Evolutionary conservation across 331 rosid genomes (phyloP).

Genomic region (Malus hybrid): DNA sequence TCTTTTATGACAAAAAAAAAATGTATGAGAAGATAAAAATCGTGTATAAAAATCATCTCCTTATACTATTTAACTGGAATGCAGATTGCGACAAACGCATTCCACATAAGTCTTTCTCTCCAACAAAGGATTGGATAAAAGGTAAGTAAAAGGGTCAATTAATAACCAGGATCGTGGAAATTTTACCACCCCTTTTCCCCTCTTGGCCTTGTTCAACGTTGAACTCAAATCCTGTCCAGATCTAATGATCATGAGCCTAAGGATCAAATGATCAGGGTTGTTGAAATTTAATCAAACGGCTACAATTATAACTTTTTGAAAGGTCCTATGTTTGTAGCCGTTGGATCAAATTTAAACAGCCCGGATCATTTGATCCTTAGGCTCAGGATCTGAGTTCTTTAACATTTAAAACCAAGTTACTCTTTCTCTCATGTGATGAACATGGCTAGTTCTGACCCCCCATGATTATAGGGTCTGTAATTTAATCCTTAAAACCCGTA

Average conservation of each 20-base stretch:
- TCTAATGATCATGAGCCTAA: too few relatives aligned
- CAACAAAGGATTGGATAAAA: not conserved
- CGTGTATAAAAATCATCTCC: too few relatives aligned
- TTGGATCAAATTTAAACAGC: too few relatives aligned
- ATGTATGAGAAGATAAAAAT: not conserved
- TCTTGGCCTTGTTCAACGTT: slow-evolving; percentile 4
- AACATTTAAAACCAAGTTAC: not conserved
- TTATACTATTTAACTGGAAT: too few relatives aligned
- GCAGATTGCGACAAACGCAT: too few relatives aligned
- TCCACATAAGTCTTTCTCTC: too few relatives aligned
- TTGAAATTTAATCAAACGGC: too few relatives aligned
- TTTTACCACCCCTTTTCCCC: not conserved
- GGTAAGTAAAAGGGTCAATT: not conserved
- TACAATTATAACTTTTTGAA: too few relatives aligned
- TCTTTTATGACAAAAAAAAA: too few relatives aligned
- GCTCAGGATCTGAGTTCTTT: too few relatives aligned
- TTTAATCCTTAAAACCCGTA: slow-evolving; percentile 30
- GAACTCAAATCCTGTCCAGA: too few relatives aligned
- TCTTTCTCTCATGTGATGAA: slow-evolving; percentile 24
- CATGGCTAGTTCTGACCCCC: slow-evolving; percentile 39
- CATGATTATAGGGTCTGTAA: slow-evolving; percentile 46
- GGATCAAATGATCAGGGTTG: rapidly evolving
- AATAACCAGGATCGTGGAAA: not conserved
- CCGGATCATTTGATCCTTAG: too few relatives aligned
- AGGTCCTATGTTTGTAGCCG: rapidly evolving